Base-by-base conservation (phyloP, 805 yeast species). In the Yamadazyma takamatsuzukensis region DNA sequence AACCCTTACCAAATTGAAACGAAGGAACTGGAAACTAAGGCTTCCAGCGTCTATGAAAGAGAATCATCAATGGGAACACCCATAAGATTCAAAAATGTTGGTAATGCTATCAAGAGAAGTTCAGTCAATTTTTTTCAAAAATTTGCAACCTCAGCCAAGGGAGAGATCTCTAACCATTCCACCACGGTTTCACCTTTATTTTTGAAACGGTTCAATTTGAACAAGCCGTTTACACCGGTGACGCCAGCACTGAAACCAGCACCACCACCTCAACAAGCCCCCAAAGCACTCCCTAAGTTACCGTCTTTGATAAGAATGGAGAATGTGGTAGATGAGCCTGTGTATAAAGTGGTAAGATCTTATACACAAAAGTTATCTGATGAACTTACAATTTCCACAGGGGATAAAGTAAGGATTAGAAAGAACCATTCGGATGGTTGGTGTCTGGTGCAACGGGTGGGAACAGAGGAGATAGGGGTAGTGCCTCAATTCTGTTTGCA, bases 391-490 rank as follows among this genome's bases (percentile, higher is more conserved):
- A 39, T 65, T 3, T 29, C 39, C 2, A 34, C 48, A 3, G 69
- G 68, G 1, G 66, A 66, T 23, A 36, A 39, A 16, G 64, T 59
- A 2, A 21, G 33, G 6, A 32, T 61, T 3, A 30, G 48, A 16
- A 46, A 48, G 15, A 43, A 40, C 4, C 60, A 54, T 36, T 39
- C 56, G 9, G 70, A 64, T 29, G 68, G 67, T 3, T 66, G 72
- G 72, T 62, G 66, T 37, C 47, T 48, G 13, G 60, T 61, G 12
- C 48, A 44, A 27, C 21, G 6, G 14, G 6, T 17, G 6, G 28
- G 13, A 11, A 27, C 34, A 26, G 40, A 22, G 15, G 37, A 25
- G 12, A 25, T 30, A 6, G 70, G 72, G 2, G 52, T 64, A 41
- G 58, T 62, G 3, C 72, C 72, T 0, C 41, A 44, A 25, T 36